Evolutionary conservation across 2,329 filamentous ascomycete species (phyloP).

Genomic region (Hypoxylon sp.): DNA sequence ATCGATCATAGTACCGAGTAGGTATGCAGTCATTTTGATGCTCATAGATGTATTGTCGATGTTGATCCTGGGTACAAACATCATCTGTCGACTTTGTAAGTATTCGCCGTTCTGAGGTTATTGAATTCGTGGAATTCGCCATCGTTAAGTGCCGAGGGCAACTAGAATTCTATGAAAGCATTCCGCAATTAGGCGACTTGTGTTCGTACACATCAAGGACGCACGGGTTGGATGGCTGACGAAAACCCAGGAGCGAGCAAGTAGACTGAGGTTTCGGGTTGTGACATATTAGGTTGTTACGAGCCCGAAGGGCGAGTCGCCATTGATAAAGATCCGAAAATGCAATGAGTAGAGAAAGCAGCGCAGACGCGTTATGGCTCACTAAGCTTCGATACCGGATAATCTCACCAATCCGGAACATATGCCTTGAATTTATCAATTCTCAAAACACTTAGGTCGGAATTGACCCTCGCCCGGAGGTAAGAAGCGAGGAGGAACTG

Average conservation of each 20-base stretch:
- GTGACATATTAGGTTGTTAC: neutral
- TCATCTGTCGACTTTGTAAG: constrained; percentile 2
- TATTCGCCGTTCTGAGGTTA: neutral
- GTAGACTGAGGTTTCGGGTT: too few relatives aligned
- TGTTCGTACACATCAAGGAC: too few relatives aligned
- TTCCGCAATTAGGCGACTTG: too few relatives aligned
- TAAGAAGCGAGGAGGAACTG: too few relatives aligned
- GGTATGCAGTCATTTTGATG: constrained; percentile 9
- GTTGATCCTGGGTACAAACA: constrained; percentile 4
- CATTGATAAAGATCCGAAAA: constrained; percentile 19
- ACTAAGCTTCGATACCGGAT: constrained; percentile 12
- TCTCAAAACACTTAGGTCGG: constrained; percentile 6
- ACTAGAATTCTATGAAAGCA: too few relatives aligned
- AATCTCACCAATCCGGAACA: constrained; percentile 6
- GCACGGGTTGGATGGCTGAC: too few relatives aligned
- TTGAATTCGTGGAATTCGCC: too few relatives aligned
- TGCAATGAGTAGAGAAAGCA: constrained; percentile 14
- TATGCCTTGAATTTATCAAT: constrained; percentile 11
- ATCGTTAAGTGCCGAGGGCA: too few relatives aligned
- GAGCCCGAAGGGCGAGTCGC: constrained; percentile 2
- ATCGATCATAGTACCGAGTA: constrained; percentile 21
- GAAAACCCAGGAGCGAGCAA: too few relatives aligned
- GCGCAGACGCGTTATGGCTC: neutral
- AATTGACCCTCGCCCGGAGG: too few relatives aligned
- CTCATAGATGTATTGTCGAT: constrained; percentile 7